These are phyloP conservation scores for Leptomonas seymouri DNA, from an alignment of 208 protist genomes.

Conservation along the genomic window DNA sequence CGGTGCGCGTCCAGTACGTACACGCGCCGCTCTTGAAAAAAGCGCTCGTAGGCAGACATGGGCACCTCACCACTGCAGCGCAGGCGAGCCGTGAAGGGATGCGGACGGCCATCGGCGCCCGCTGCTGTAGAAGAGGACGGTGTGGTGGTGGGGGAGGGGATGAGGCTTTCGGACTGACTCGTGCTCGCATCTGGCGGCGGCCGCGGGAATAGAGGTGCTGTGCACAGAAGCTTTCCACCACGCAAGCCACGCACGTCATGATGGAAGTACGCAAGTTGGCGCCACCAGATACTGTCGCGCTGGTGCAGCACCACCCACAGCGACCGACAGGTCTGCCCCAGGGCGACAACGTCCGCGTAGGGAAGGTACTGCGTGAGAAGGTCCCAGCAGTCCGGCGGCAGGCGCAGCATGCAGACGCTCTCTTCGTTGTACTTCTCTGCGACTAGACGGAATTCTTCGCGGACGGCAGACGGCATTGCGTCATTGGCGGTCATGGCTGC, in stretches of 20 bases:
- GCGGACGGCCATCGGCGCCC: neutral
- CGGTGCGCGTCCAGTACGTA: conserved; percentile 76
- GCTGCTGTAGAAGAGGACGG: neutral
- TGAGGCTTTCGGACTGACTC: conserved; percentile 2
- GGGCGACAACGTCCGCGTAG: conserved; percentile 47
- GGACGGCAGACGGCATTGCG: neutral
- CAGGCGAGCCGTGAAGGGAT: neutral
- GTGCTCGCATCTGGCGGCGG: conserved; percentile 1
- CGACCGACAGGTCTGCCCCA: conserved; percentile 54
- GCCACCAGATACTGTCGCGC: conserved; percentile 69
- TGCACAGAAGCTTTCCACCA: conserved; percentile 56
- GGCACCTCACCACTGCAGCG: conserved; percentile 4
- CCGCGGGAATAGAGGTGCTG: conserved; percentile 33
- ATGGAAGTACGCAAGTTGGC: conserved; percentile 69
- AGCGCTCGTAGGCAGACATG: conserved; percentile 56
- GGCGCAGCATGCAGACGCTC: conserved; percentile 31
- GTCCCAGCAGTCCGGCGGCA: conserved; percentile 55
- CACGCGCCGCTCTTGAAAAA: conserved; percentile 60
- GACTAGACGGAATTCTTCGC: conserved; percentile 35
- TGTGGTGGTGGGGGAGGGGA: neutral
- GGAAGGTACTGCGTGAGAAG: conserved; percentile 41
- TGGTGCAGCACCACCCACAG: conserved; percentile 46
- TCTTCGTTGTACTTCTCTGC: conserved; percentile 32
- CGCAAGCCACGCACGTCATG: conserved; percentile 55
- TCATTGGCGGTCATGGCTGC: neutral